Evolutionary conservation across 2,329 filamentous ascomycete genomes (phyloP).

Genomic region (Hypoxylon sp.): DNA sequence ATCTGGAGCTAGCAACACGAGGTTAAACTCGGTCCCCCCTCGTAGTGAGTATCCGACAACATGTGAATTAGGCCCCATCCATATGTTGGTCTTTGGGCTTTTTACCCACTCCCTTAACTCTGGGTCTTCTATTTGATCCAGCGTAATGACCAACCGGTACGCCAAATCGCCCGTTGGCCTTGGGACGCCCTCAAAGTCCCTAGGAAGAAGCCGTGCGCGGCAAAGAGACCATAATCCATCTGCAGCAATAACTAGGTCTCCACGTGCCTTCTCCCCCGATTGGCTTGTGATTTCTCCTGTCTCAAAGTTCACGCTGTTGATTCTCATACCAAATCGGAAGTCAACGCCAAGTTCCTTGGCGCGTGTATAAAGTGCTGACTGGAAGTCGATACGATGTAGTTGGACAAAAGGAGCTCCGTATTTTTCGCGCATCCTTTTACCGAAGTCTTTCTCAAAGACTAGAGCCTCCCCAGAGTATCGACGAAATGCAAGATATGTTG

Average conservation of each 20-base stretch:
- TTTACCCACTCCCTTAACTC: constrained; percentile 67
- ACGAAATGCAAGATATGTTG: constrained; percentile 65
- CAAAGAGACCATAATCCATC: constrained; percentile 76
- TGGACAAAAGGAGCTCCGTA: constrained; percentile 72
- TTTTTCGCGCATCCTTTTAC: constrained; percentile 65
- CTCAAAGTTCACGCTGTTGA: constrained; percentile 65
- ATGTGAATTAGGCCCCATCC: constrained; percentile 74
- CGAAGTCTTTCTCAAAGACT: constrained; percentile 66
- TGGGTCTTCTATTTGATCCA: constrained; percentile 66
- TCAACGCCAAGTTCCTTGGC: constrained; percentile 68
- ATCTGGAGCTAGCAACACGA: constrained; percentile 76
- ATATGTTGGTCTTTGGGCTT: constrained; percentile 70
- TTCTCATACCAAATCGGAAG: constrained; percentile 64
- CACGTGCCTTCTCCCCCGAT: constrained; percentile 57
- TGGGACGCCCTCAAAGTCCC: constrained; percentile 60
- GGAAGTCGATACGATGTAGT: constrained; percentile 74
- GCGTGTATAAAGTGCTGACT: constrained; percentile 65
- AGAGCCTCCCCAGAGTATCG: constrained; percentile 67
- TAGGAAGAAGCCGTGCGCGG: constrained; percentile 63
- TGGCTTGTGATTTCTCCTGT: constrained; percentile 59
- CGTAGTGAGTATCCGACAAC: constrained; percentile 74
- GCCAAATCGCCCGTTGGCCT: constrained; percentile 75
- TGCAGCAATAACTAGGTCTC: constrained; percentile 73
- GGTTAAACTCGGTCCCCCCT: constrained; percentile 72
- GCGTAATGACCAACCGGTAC: constrained; percentile 71